Evolutionary conservation across 805 yeast species (phyloP), one percentile per base, ranked within the genome.

Genomic region (Ogataea degrootiae): DNA sequence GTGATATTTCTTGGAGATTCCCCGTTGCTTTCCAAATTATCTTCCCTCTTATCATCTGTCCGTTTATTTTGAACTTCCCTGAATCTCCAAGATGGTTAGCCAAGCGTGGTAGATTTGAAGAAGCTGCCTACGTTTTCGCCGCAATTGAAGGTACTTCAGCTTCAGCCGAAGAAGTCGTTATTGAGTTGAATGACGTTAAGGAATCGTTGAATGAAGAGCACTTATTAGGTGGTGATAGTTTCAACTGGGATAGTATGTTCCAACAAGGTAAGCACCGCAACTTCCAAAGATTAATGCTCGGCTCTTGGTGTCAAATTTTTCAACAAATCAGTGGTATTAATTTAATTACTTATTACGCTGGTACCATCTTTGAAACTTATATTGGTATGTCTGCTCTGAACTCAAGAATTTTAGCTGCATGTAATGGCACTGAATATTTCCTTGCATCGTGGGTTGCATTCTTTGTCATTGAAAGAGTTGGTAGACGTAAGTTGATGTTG

Each of bases 241-340:
- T 66, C 52, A 56, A 57, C 26, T 54, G 62, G 34, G 51, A 45
- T 7, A 53, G 58, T n/a, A 56, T 74, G 37, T 60, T 73, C 46
- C 59, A 60, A 11, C 73, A 70, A 47, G 79, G 77, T 34, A 63
- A 69, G 42, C 70, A 70, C 46, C 65, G 71, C 49, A 70, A 75
- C 51, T 75, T 76, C 60, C 82, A 76, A 45, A 65, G 82, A 51
- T 61, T 68, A n/a, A 61, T 67, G 54, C 65, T 77, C 35, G 77
- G 74, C 2, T 60, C 63, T 14, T 68, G 73, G 67, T 61, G 70
- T 3, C 80, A 76, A 48, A 58, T 71, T 42, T 63, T 75, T 63
- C 80, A 75, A 56, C 80, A 76, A 52, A 68, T 77, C 46, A 66
- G 67, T 48, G 85, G 85, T 21, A 79, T 80, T 53, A 80, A 80